These are phyloP conservation scores for Aspergillus hiratsukae DNA, from an alignment of 2,329 filamentous ascomycete species.

Conservation along the genomic window DNA sequence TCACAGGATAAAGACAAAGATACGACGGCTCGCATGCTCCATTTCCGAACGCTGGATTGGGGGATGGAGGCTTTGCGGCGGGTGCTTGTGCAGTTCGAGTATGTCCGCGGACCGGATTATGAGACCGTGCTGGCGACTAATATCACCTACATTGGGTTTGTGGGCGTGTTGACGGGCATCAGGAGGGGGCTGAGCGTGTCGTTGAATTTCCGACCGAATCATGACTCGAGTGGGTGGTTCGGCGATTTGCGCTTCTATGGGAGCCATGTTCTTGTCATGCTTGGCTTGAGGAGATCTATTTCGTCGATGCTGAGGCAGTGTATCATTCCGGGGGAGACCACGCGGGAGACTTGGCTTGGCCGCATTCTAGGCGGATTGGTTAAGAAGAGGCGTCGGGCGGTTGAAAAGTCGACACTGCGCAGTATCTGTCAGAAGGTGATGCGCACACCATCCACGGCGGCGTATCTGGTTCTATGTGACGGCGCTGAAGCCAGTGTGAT, in stretches of 20 bases:
- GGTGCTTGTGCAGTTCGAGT: constrained; percentile 52
- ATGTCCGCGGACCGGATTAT: constrained; percentile 31
- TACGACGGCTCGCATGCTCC: constrained; percentile 26
- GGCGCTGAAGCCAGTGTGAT: constrained; percentile 46
- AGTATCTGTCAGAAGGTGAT: constrained; percentile 25
- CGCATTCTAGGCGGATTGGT: not conserved
- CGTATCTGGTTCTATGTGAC: constrained; percentile 55
- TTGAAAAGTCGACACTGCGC: constrained; percentile 3
- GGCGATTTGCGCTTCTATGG: constrained; percentile 41
- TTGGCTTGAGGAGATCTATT: constrained; percentile 52
- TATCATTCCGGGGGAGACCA: constrained; percentile 29
- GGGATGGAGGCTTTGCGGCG: constrained; percentile 49
- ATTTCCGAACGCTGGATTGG: constrained; percentile 50
- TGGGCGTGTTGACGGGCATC: constrained; percentile 49
- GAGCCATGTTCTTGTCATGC: constrained; percentile 50
- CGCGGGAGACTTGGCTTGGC: not conserved
- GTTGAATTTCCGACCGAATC: constrained; percentile 50
- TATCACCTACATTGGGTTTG: constrained; percentile 48
- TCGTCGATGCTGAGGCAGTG: constrained; percentile 47
- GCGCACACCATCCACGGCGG: constrained; percentile 46
- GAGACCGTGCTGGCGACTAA: constrained; percentile 42
- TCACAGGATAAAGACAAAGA: constrained; percentile 9
- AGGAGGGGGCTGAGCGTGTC: constrained; percentile 44
- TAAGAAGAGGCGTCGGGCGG: not conserved
- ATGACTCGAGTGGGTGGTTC: constrained; percentile 34